phyloP scores from a whole-genome alignment of 148 eudicot genomes.

The Nepenthes gracilis region DNA sequence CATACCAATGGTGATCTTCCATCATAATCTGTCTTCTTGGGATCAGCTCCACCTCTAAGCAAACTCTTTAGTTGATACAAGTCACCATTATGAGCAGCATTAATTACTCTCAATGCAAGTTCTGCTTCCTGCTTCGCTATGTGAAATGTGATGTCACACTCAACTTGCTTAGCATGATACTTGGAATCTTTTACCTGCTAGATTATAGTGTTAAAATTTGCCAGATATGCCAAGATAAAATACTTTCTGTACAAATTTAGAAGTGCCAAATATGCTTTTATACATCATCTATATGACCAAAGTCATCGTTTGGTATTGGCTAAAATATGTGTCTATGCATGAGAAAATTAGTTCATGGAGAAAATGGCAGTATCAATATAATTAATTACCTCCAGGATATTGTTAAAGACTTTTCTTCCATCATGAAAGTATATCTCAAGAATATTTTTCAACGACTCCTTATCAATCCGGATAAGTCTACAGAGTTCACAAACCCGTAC shows the following conservation, averaged over 20 bases:
- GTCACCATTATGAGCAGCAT: conserved; percentile 73
- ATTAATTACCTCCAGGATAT: conserved; percentile 62
- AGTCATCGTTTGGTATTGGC: too few species aligned
- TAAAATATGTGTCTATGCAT: too few species aligned
- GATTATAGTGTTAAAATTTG: not conserved
- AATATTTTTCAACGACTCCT: conserved; percentile 67
- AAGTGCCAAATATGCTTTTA: too few species aligned
- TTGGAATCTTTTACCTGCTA: conserved; percentile 63
- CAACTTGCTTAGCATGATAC: conserved; percentile 51
- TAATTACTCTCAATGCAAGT: conserved; percentile 85
- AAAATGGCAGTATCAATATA: not conserved
- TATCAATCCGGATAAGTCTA: conserved; percentile 81
- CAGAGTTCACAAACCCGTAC: conserved; percentile 73
- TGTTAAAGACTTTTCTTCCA: conserved; percentile 60
- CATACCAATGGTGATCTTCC: conserved; percentile 88
- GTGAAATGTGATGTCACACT: conserved; percentile 71
- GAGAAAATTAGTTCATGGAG: not conserved
- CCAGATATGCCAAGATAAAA: not conserved
- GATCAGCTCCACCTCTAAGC: conserved; percentile 83
- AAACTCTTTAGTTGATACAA: conserved; percentile 59
- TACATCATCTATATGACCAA: too few species aligned
- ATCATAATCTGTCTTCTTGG: conserved; percentile 78
- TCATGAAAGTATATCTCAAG: conserved; percentile 81
- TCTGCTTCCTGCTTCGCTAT: conserved; percentile 86
- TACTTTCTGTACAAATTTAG: too few species aligned